These are phyloP conservation scores for Tulasnella sp. DNA, from an alignment of 768 basidiomycete species.

Conservation along the genomic window DNA sequence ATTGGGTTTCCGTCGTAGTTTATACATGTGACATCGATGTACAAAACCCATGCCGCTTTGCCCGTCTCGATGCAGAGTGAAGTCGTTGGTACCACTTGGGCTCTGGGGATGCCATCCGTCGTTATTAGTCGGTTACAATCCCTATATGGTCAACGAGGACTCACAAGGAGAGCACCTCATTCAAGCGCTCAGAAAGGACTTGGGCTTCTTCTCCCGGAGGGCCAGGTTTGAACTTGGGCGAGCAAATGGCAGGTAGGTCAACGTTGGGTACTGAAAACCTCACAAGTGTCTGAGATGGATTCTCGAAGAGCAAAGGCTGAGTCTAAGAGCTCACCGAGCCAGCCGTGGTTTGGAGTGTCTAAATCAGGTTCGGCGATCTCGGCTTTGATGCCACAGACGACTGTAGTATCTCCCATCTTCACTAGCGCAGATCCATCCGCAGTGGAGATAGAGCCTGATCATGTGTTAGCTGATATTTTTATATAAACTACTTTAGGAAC, in stretches of 20 bases:
- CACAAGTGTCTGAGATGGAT: neutral
- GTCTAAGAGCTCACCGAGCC: constrained; percentile 46
- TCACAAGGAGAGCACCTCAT: constrained; percentile 64
- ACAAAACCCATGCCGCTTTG: constrained; percentile 85
- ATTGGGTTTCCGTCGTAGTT: constrained; percentile 96
- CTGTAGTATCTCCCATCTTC: constrained; percentile 80
- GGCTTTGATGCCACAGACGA: constrained; percentile 93
- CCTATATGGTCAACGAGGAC: too few species aligned
- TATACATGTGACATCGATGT: constrained; percentile 88
- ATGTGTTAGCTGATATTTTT: too few species aligned
- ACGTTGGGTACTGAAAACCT: constrained; percentile 69
- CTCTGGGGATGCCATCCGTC: constrained; percentile 33
- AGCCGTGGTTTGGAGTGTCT: constrained; percentile 62
- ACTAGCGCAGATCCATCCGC: constrained; percentile 90
- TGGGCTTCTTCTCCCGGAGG: constrained; percentile 94
- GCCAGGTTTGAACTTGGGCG: constrained; percentile 88
- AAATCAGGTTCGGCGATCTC: constrained; percentile 88
- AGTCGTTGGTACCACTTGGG: constrained; percentile 49
- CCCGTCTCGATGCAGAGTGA: constrained; percentile 71
- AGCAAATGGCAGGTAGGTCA: constrained; percentile 87
- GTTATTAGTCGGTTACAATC: too few species aligned
- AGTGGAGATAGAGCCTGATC: constrained; percentile 79
- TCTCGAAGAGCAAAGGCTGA: neutral
- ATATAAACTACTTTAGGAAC: neutral
- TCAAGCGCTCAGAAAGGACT: constrained; percentile 70